These are phyloP conservation scores for Nemania sp. DNA, from an alignment of 2,329 filamentous ascomycete species.

Conservation along the genomic window DNA sequence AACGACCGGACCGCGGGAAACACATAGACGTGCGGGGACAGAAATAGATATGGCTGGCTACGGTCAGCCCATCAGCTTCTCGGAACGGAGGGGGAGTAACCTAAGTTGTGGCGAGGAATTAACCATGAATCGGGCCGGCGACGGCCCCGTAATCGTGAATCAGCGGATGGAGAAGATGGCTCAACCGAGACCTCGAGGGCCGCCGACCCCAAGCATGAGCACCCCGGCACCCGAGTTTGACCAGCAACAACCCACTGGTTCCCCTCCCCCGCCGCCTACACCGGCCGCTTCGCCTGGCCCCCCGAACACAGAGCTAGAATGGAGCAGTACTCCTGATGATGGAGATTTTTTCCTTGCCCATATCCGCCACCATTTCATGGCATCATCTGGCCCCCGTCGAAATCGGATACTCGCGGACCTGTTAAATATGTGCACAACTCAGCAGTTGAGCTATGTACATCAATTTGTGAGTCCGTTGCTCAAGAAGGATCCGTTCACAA, in stretches of 20 bases:
- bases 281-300: constrained; percentile 69
- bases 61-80: constrained; percentile 60
- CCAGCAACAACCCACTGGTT: constrained; percentile 59
- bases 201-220: constrained; percentile 69
- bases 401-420: constrained; percentile 85
- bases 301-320: constrained; percentile 66
- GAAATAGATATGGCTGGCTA: constrained; percentile 48
- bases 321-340: constrained; percentile 76
- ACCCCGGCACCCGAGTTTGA: constrained; percentile 68
- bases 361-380: constrained; percentile 78
- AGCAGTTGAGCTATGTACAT: constrained; percentile 93
- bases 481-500: constrained; percentile 95
- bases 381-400: constrained; percentile 74
- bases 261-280: constrained; percentile 67
- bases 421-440: constrained; percentile 91
- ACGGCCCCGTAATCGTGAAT: constrained; percentile 45
- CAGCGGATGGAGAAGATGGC: constrained; percentile 59
- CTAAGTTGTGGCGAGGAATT: constrained; percentile 59
- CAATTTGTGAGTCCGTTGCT: constrained; percentile 92
- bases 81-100: constrained; percentile 63
- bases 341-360: constrained; percentile 83
- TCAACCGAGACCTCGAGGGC: constrained; percentile 58
- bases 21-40: neutral
- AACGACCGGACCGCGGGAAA: constrained; percentile 21
- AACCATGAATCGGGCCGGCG: constrained; percentile 54